Evolutionary conservation across 192 early-diverging fungal species (phyloP), one percentile per base, ranked within the genome.

Genomic region (Podila clonocystis): DNA sequence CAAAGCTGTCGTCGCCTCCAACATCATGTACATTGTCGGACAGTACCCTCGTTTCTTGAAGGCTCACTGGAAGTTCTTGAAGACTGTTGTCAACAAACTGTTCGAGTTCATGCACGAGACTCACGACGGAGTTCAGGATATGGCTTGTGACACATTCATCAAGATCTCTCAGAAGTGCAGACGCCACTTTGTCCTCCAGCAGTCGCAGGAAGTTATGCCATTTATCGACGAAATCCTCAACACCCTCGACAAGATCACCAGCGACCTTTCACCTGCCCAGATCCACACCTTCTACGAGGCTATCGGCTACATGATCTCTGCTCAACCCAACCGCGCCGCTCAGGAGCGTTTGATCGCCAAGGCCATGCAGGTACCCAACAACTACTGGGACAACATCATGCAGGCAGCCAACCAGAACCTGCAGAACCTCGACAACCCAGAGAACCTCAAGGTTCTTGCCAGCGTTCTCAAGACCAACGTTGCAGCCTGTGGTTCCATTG

Each of bases 1-100:
- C 88, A 99, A 99, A 88, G 98, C 98, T 7, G 95, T 99, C 31
- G 97, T 98, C 22, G 98, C 98, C 0, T 96, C 97, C 36, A 99
- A 99, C 84, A 99, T 99, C 70, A 99, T 99, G 98, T 99, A 99
- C 77, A 95, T 98, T 73, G 98, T 99, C n/a, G 98, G 98, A 20
- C 98, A 99, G 87, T 99, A 99, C 82, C 98, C 98, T 61, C 93
- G 98, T n/a, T 99, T 99, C 89, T 89, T 99, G 72, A 99, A 99
- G 80, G 96, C 97, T 4, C 98, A 99, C 78, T 99, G 98, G 98
- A 98, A 98, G 87, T 99, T 99, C 89, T 90, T 99, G 83, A 99
- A 99, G 92, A 99, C 98, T 1, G 98, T 99, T 13, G 97, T 98
- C 70, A 99, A 99, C 93, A 99, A 99, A 83, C 87, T 99, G 29